Percentiles rank a stretch among this genome's conserved stretches.
phyloP scores from a whole-genome alignment of 2,329 filamentous ascomycete genomes.

The Diaporthe ilicicola region DNA sequence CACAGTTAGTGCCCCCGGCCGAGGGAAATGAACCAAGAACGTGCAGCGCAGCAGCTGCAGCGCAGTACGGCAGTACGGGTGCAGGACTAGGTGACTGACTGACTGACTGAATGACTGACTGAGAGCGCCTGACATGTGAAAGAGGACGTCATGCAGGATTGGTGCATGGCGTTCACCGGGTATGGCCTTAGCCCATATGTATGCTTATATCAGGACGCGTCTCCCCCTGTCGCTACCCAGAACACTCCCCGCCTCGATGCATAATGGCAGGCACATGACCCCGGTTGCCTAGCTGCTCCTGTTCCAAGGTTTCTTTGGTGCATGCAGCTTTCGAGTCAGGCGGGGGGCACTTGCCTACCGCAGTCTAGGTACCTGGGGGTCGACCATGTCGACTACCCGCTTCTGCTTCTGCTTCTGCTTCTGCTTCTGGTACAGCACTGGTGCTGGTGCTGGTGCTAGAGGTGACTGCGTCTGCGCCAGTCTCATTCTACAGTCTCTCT shows the following conservation, averaged over 20 bases:
- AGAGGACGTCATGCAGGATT: constrained; percentile 16
- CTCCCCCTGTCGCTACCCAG: not conserved
- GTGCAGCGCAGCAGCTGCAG: not conserved
- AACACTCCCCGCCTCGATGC: not conserved
- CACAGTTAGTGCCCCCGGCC: constrained; percentile 16
- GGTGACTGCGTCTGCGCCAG: constrained; percentile 19
- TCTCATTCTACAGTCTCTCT: not conserved
- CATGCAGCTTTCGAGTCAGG: constrained; percentile 22
- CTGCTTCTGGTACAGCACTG: constrained; percentile 23
- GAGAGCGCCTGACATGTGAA: constrained; percentile 16
- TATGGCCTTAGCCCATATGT: not conserved
- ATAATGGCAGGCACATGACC: not conserved
- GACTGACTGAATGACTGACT: not conserved
- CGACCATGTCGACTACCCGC: constrained; percentile 3
- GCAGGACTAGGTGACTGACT: not conserved
- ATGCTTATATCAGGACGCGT: not conserved
- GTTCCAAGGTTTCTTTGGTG: constrained; percentile 10
- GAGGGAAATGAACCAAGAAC: constrained; percentile 16
- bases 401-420: constrained; percentile 1
- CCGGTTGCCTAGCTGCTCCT: not conserved
- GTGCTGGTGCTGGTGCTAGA: constrained; percentile 11
- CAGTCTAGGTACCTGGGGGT: constrained; percentile 6
- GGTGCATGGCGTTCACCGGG: not conserved
- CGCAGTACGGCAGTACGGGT: not conserved
- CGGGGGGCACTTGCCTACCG: constrained; percentile 6